Conservation (phyloP, 208 protist species). For the Porcisia deanei region DNA sequence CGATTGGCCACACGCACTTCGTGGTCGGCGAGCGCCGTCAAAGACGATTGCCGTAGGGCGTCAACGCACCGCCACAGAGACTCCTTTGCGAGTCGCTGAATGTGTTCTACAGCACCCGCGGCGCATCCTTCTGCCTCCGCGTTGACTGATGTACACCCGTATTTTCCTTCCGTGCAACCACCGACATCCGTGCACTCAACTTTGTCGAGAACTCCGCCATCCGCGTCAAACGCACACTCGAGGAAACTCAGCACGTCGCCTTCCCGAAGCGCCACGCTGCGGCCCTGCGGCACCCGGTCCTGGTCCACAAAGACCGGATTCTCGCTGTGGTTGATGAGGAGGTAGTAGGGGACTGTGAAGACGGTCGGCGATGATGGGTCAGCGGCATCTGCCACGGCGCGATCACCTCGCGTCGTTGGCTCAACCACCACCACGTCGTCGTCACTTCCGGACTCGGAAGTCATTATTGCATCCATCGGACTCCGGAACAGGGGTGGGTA, state of each 20-base stretch:
- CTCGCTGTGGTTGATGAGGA: conserved; percentile 70
- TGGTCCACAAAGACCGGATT: conserved; percentile 72
- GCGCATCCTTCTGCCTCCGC: background rate
- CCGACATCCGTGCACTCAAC: background rate
- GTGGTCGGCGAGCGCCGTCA: background rate
- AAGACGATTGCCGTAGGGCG: background rate
- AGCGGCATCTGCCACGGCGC: background rate
- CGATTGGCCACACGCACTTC: conserved; percentile 6
- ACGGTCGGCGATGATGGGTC: background rate
- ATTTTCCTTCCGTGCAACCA: background rate
- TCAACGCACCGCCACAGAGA: conserved; percentile 15
- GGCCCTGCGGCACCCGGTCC: conserved; percentile 31
- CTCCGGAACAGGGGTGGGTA: conserved; percentile 9
- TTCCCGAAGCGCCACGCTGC: conserved; percentile 45
- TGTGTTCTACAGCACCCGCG: conserved; percentile 6
- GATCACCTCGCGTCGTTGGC: background rate
- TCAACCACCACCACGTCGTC: conserved; percentile 18
- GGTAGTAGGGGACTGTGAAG: conserved; percentile 59
- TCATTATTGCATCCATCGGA: background rate
- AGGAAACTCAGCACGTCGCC: conserved; percentile 82
- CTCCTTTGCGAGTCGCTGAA: conserved; percentile 15
- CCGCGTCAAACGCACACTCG: conserved; percentile 69
- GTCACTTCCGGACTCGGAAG: background rate
- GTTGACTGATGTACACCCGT: background rate
- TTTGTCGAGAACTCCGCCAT: conserved; percentile 55